A percentile compares a stretch with the other conserved stretches of the same genome.
phyloP scores from a whole-genome alignment of 352 stramenopile genomes.

The Thraustochytrium sp. region DNA sequence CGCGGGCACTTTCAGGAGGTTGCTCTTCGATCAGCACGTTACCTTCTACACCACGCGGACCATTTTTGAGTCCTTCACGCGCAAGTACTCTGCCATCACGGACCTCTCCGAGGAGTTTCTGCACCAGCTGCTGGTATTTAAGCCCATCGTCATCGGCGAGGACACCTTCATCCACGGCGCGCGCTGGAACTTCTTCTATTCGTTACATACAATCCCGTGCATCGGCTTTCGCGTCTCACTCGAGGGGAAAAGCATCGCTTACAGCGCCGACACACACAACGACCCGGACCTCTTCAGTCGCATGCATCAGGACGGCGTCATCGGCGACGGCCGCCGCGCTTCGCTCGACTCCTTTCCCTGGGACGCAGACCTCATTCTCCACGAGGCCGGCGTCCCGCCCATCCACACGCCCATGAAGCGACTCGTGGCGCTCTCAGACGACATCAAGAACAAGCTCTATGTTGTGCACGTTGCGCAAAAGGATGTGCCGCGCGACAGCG shows the following conservation, averaged over 20 bases:
- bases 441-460: constrained; percentile 63
- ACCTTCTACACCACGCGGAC: constrained; percentile 69
- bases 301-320: constrained; percentile 62
- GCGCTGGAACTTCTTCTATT: constrained; percentile 74
- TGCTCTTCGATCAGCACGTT: constrained; percentile 68
- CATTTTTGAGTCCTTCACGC: constrained; percentile 70
- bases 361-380: constrained; percentile 67
- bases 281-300: constrained; percentile 66
- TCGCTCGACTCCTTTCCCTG: constrained; percentile 60
- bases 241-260: constrained; percentile 69
- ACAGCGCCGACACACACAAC: constrained; percentile 67
- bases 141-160: constrained; percentile 68
- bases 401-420: constrained; percentile 73
- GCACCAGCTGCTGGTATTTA: constrained; percentile 65
- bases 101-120: constrained; percentile 67
- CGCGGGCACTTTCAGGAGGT: constrained; percentile 72
- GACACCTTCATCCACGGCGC: constrained; percentile 66
- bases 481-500: constrained; percentile 62
- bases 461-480: constrained; percentile 71
- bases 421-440: constrained; percentile 64
- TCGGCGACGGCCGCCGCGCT: constrained; percentile 54
- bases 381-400: constrained; percentile 68
- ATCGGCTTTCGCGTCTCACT: constrained; percentile 71
- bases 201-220: constrained; percentile 70
- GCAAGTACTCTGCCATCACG: constrained; percentile 70